Percentiles rank a stretch among this genome's conserved stretches.
Evolutionary conservation across 2,329 filamentous ascomycete species (phyloP).

Genomic region (Fusarium robinianum): DNA sequence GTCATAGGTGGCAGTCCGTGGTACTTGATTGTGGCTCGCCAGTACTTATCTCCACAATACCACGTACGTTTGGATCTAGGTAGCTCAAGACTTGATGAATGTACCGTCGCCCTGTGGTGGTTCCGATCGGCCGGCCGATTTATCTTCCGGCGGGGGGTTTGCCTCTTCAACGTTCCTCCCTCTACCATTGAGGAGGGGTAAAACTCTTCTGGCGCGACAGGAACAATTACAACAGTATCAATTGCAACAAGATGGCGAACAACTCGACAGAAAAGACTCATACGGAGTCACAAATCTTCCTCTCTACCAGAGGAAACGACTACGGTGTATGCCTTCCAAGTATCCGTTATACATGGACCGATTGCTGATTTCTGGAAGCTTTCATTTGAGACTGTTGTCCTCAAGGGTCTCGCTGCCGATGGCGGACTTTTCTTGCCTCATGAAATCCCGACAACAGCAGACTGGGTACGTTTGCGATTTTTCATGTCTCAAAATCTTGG

Average conservation of each 20-base stretch:
- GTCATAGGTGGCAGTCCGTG: no score
- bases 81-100: no score
- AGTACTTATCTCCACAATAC: no score
- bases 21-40: no score
- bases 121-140: constrained; percentile 29
- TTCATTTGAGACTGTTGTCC: constrained; percentile 84
- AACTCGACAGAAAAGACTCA: constrained; percentile 24
- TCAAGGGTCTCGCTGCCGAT: constrained; percentile 83
- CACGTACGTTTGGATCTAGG: no score
- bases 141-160: constrained; percentile 29
- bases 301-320: constrained; percentile 37
- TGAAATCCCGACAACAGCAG: constrained; percentile 66
- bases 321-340: constrained; percentile 24
- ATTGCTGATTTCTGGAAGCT: constrained; percentile 54
- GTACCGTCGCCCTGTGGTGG: no score
- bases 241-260: constrained; percentile 31
- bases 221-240: no score
- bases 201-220: constrained; percentile 25
- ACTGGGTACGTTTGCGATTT: constrained; percentile 60
- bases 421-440: constrained; percentile 87
- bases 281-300: constrained; percentile 35
- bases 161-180: constrained; percentile 16
- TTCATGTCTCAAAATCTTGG: constrained; percentile 36
- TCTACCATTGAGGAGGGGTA: constrained; percentile 21
- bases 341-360: not conserved